These are phyloP conservation scores for Penicillium goetzii DNA, from an alignment of 495 filamentous ascomycete genomes.

Conservation along the genomic window DNA sequence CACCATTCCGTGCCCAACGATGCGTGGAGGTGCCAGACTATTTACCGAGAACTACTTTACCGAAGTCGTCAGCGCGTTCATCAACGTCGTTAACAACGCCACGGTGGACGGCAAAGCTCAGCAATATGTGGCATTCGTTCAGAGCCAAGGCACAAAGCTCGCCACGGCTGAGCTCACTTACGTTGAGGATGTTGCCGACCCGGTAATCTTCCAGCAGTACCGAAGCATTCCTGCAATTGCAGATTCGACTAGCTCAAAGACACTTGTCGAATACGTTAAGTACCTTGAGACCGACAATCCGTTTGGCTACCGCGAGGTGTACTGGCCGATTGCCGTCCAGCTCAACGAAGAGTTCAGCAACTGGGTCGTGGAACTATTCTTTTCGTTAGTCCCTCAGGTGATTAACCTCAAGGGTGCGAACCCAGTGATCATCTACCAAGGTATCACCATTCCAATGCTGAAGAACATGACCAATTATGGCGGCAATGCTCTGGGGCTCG, in stretches of 20 bases:
- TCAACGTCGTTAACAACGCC: constrained; percentile 40
- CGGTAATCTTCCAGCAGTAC: constrained; percentile 49
- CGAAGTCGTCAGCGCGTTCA: constrained; percentile 39
- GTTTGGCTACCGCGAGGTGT: constrained; percentile 48
- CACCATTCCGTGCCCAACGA: constrained; percentile 39
- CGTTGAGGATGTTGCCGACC: constrained; percentile 39
- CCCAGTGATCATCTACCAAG: constrained; percentile 54
- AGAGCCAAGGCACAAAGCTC: constrained; percentile 34
- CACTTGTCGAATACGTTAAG: constrained; percentile 47
- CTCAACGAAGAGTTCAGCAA: constrained; percentile 39
- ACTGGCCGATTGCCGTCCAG: constrained; percentile 47
- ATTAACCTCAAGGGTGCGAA: constrained; percentile 40
- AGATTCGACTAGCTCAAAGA: constrained; percentile 45
- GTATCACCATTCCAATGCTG: constrained; percentile 44
- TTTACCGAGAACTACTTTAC: constrained; percentile 46
- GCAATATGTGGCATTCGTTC: constrained; percentile 49
- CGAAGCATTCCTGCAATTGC: constrained; percentile 39
- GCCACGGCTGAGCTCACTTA: constrained; percentile 45
- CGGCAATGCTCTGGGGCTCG: constrained; percentile 58
- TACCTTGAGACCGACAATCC: constrained; percentile 47
- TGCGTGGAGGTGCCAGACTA: constrained; percentile 49
- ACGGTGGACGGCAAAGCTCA: constrained; percentile 47
- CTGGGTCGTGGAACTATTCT: constrained; percentile 43
- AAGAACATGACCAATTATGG: constrained; percentile 47
- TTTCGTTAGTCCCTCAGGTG: constrained; percentile 38